These are phyloP conservation scores for Buxus sempervirens DNA, from an alignment of 164 flowering plant species.

Conservation along the genomic window DNA sequence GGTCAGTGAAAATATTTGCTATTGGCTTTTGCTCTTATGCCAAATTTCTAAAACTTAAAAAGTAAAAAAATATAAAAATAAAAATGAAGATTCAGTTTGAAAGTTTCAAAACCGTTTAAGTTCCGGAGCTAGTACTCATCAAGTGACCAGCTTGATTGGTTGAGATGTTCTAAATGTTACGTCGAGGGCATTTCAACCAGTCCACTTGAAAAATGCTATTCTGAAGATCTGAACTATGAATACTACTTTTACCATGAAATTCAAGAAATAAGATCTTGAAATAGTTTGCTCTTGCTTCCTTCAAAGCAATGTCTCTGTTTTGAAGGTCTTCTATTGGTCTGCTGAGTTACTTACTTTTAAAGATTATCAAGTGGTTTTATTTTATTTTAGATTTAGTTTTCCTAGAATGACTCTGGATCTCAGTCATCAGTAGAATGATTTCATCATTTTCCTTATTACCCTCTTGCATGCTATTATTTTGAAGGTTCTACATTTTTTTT, in stretches of 20 bases:
- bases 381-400: too few species aligned
- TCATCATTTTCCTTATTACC: not conserved
- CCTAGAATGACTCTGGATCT: not conserved
- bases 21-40: not conserved
- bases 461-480: not conserved
- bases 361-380: not conserved
- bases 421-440: not conserved
- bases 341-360: not conserved
- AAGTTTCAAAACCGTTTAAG: not conserved
- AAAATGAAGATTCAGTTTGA: too few species aligned
- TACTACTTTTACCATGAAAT: not conserved
- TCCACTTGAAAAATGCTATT: not conserved
- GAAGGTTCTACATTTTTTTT: too few species aligned
- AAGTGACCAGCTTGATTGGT: not conserved
- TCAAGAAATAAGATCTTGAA: not conserved
- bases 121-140: not conserved
- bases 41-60: not conserved
- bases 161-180: not conserved
- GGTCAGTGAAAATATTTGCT: slow-evolving; percentile 33
- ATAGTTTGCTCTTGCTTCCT: not conserved
- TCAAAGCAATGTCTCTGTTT: not conserved
- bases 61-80: not conserved
- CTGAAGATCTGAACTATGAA: not conserved
- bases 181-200: not conserved
- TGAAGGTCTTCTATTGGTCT: not conserved